Evolutionary conservation across 2,329 filamentous ascomycete species (phyloP), one percentile per base, ranked within the genome.

Genomic region (Monosporascus sp.): DNA sequence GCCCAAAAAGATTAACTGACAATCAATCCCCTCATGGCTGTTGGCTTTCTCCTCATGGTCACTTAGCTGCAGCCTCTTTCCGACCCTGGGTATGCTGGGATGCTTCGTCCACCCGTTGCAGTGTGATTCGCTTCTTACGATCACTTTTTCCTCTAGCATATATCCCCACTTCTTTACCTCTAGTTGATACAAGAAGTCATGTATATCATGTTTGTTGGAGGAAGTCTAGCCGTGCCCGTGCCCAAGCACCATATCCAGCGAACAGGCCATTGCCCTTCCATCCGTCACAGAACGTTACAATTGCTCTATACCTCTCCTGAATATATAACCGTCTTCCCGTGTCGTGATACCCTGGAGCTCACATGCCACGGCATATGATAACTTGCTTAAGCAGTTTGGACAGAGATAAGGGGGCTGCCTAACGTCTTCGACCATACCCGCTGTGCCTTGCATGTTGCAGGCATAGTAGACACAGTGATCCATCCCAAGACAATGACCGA

Each of bases 401-500:
- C 83, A 87, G 3, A 86, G 60, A 58, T 84, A 87, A 1, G 83
- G 82, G 24, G 84, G 83, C 61, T 87, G 83, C 43, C 83, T 69
- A 2, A 76, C 71, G 61, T 87, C 83, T 64, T 87, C 85, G 0
- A 67, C 70, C 39, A 85, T 70, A 1, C 75, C 73, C 0, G 77
- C 76, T 1, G 80, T 83, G 5, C 79, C 76, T 62, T 87, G 83
- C 83, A 87, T 85, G 2, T 76, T 73, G 58, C 83, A 88, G 0
- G 83, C 81, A 58, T 82, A 86, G 60, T 83, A 87, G 0, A 79
- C 70, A 62, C 86, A 89, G 63, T 89, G 86, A 7, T 68, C 85
- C 15, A 89, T 73, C 0, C 80, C 82, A 38, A 89, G 77, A 61
- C 85, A 89, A 64, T 88, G 86, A 0, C 83, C 82, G 0, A 89